These are phyloP conservation scores for Pyracantha coccinea DNA, from an alignment of 331 rosid species.

Conservation along the genomic window DNA sequence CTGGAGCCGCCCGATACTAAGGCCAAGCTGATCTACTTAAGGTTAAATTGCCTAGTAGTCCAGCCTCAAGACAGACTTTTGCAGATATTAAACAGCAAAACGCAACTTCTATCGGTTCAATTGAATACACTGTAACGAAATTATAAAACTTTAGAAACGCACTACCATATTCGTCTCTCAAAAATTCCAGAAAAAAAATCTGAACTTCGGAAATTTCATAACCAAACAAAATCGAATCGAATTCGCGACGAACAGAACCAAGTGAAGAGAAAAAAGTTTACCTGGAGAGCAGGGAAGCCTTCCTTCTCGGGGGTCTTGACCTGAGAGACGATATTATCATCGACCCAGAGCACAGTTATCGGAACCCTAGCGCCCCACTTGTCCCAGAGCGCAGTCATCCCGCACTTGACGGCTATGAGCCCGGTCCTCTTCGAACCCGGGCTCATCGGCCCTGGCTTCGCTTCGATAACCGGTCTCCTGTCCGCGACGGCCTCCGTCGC, in stretches of 20 bases:
- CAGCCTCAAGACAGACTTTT: background rate
- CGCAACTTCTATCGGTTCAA: background rate
- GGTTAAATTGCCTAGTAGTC: background rate
- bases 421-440: constrained; percentile 71
- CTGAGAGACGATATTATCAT: constrained; percentile 85
- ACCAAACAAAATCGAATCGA: background rate
- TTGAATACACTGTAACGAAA: background rate
- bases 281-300: constrained; percentile 74
- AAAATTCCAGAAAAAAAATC: background rate
- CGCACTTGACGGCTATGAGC: constrained; percentile 76
- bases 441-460: constrained; percentile 47
- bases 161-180: background rate
- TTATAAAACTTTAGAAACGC: background rate
- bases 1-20: background rate
- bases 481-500: constrained; percentile 14
- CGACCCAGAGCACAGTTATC: constrained; percentile 80
- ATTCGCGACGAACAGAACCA: background rate
- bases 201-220: background rate
- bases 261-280: constrained; percentile 1
- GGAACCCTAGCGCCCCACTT: constrained; percentile 97
- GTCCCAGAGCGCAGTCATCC: constrained; percentile 92
- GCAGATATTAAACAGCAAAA: background rate
- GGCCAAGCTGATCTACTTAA: background rate
- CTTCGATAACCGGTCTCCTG: constrained; percentile 32
- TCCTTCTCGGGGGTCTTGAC: constrained; percentile 82